Evolutionary conservation across 2,329 filamentous ascomycete genomes (phyloP).

Genomic region (Cordyceps javanica): DNA sequence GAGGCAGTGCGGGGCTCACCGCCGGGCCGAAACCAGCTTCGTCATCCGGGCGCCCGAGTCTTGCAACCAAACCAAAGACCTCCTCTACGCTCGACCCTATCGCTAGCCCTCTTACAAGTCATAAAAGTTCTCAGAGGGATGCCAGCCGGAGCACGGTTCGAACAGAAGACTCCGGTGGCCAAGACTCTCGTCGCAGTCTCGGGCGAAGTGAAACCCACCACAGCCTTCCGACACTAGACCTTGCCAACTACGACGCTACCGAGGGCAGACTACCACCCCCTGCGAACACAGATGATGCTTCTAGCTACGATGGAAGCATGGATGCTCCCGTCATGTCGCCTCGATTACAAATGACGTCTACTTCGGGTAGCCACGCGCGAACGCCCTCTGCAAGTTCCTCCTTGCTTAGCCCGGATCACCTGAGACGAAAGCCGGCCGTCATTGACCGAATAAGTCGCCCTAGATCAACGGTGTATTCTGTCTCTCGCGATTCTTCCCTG

Average conservation of each 20-base stretch:
- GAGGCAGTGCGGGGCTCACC: conserved; percentile 39
- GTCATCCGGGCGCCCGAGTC: conserved; percentile 29
- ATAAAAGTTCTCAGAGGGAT: conserved; percentile 46
- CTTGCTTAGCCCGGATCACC: conserved; percentile 31
- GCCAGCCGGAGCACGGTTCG: conserved; percentile 34
- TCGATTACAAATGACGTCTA: conserved; percentile 19
- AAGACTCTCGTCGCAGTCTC: conserved; percentile 33
- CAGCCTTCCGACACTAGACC: conserved; percentile 29
- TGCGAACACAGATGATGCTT: conserved; percentile 36
- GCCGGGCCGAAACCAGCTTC: conserved; percentile 37
- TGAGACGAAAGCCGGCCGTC: conserved; percentile 41
- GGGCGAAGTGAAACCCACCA: conserved; percentile 36
- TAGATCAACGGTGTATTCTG: conserved; percentile 34
- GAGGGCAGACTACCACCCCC: conserved; percentile 30
- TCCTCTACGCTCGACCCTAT: conserved; percentile 36
- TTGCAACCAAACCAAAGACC: conserved; percentile 38
- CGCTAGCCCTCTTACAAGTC: conserved; percentile 45
- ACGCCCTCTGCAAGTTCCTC: conserved; percentile 30
- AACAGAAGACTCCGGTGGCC: conserved; percentile 38
- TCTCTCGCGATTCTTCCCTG: conserved; percentile 53
- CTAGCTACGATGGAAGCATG: conserved; percentile 38
- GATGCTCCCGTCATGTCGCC: conserved; percentile 30
- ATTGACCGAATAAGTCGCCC: conserved; percentile 50
- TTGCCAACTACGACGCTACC: conserved; percentile 33
- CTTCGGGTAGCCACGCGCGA: conserved; percentile 31